phyloP scores from a whole-genome alignment of 2,329 filamentous ascomycete species.

The Ilyonectria sp. region DNA sequence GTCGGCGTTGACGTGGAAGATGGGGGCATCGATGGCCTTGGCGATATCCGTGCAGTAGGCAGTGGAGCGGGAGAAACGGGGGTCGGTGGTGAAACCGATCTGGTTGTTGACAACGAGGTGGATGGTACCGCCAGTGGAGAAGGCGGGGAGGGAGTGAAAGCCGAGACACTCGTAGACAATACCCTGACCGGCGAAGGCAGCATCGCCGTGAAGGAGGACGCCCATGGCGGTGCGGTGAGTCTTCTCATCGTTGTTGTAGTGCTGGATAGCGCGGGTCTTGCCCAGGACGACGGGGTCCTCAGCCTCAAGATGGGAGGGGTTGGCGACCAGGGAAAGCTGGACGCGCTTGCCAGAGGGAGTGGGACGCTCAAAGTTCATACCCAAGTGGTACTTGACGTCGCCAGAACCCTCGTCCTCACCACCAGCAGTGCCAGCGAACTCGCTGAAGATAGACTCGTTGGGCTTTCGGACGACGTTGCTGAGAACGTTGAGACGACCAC shows the following conservation, averaged over 20 bases:
- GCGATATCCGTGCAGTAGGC: constrained; percentile 99
- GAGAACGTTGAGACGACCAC: constrained; percentile 96
- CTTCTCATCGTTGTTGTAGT: constrained; percentile 98
- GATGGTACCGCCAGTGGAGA: constrained; percentile 97
- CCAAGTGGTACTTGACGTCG: constrained; percentile 99
- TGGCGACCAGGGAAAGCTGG: constrained; percentile 98
- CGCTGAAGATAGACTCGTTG: constrained; percentile 99
- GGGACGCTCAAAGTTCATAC: constrained; percentile 99
- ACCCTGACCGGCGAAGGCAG: constrained; percentile 96
- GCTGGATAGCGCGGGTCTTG: constrained; percentile 97
- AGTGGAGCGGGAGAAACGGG: constrained; percentile 95
- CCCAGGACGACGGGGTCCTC: constrained; percentile 98
- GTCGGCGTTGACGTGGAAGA: constrained; percentile 99
- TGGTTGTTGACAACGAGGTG: constrained; percentile 99
- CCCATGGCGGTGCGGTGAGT: constrained; percentile 93
- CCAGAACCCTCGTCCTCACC: constrained; percentile 96
- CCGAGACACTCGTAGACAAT: constrained; percentile 99
- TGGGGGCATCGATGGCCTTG: constrained; percentile 97
- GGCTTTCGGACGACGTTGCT: constrained; percentile 99
- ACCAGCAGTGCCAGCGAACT: constrained; percentile 91
- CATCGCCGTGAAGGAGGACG: constrained; percentile 96
- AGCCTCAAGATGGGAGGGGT: constrained; percentile 97
- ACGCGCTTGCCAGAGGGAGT: constrained; percentile 99
- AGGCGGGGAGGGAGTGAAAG: constrained; percentile 94
- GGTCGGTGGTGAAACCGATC: constrained; percentile 99